Percentiles rank a stretch among this genome's conserved stretches.
Conservation (phyloP, 2,329 filamentous ascomycete species). For the Leptographium radiaticola region DNA sequence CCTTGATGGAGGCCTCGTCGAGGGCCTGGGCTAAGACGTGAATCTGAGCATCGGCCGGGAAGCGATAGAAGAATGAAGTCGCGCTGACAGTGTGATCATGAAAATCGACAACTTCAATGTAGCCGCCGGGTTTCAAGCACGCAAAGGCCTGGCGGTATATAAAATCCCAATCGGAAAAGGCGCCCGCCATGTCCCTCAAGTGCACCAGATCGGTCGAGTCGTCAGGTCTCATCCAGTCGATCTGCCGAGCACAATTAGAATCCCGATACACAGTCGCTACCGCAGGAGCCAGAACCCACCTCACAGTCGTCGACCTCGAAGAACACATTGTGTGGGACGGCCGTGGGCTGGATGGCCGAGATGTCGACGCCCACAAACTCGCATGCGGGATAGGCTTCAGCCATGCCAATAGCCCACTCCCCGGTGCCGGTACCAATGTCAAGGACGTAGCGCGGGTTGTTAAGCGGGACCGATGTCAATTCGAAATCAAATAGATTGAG, state of each 20-base stretch:
- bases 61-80: slow-evolving; percentile 15
- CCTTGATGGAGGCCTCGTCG: slow-evolving; percentile 31
- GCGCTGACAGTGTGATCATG: slow-evolving; percentile 20
- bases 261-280: slow-evolving; percentile 4
- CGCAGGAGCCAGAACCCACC: slow-evolving; percentile 5
- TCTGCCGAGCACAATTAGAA: background rate
- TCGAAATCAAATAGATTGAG: slow-evolving; percentile 19
- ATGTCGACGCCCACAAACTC: slow-evolving; percentile 48
- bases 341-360: slow-evolving; percentile 42
- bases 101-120: slow-evolving; percentile 34
- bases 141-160: slow-evolving; percentile 39
- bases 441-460: slow-evolving; percentile 30
- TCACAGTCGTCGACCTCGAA: slow-evolving; percentile 49
- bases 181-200: slow-evolving; percentile 40
- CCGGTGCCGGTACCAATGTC: slow-evolving; percentile 49
- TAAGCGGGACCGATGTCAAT: slow-evolving; percentile 20
- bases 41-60: slow-evolving; percentile 30
- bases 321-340: slow-evolving; percentile 43
- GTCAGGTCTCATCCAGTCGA: slow-evolving; percentile 39
- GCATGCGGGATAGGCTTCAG: slow-evolving; percentile 37
- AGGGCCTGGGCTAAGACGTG: slow-evolving; percentile 13
- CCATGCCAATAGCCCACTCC: slow-evolving; percentile 38
- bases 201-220: slow-evolving; percentile 44
- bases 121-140: slow-evolving; percentile 39
- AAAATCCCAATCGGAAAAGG: slow-evolving; percentile 41